Evolutionary conservation across 768 basidiomycete genomes (phyloP).

Genomic region (Plicaturopsis crispa): DNA sequence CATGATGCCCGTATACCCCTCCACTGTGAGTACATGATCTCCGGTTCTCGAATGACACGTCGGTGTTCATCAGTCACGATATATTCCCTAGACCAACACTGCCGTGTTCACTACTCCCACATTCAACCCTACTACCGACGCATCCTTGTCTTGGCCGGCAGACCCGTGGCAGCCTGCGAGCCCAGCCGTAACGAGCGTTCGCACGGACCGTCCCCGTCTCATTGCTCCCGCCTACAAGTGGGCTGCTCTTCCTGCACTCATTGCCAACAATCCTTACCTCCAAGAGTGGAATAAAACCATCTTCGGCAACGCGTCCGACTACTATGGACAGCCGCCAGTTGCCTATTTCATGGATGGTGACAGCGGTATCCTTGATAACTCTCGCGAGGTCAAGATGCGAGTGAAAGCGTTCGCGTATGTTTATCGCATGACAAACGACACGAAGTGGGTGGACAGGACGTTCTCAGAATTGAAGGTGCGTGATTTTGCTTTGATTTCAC

Average conservation of each 20-base stretch:
- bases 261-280: slow-evolving; percentile 47
- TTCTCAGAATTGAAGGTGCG: slow-evolving; percentile 44
- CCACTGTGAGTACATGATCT: slow-evolving; percentile 45
- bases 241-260: slow-evolving; percentile 41
- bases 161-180: slow-evolving; percentile 37
- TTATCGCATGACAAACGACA: slow-evolving; percentile 50
- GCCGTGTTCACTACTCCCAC: slow-evolving; percentile 32
- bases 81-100: slow-evolving; percentile 34
- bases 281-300: slow-evolving; percentile 51
- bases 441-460: slow-evolving; percentile 46
- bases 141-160: slow-evolving; percentile 34
- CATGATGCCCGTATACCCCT: slow-evolving; percentile 44
- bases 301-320: slow-evolving; percentile 43
- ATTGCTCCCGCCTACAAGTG: slow-evolving; percentile 54
- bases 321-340: slow-evolving; percentile 31
- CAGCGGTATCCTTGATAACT: slow-evolving; percentile 52
- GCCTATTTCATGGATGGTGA: slow-evolving; percentile 43
- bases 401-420: slow-evolving; percentile 57
- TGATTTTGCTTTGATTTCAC: slow-evolving; percentile 2
- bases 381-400: slow-evolving; percentile 47
- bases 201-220: slow-evolving; percentile 46
- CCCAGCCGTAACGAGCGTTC: slow-evolving; percentile 28
- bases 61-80: too few relatives aligned
- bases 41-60: too few relatives aligned
- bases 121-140: slow-evolving; percentile 29